Evolutionary conservation across 2,329 filamentous ascomycete genomes (phyloP).

Genomic region (Paraphaeosphaeria minitans): DNA sequence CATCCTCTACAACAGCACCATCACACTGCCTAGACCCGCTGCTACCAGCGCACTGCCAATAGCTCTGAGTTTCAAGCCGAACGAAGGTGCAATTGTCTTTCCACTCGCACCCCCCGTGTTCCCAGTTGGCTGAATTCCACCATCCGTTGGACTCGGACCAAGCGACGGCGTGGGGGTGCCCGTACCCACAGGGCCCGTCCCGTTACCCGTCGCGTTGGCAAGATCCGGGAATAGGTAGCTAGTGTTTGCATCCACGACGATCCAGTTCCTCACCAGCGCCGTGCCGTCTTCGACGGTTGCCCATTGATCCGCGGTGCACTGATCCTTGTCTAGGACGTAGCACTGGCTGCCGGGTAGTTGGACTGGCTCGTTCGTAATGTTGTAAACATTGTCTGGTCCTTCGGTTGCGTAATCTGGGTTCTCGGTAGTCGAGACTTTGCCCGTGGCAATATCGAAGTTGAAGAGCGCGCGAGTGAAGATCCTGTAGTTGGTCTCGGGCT

Average conservation of each 20-base stretch:
- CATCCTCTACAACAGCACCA: slow-evolving; percentile 18
- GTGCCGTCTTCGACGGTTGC: slow-evolving; percentile 38
- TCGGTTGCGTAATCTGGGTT: slow-evolving; percentile 47
- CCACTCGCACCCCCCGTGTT: slow-evolving; percentile 17
- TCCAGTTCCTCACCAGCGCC: slow-evolving; percentile 41
- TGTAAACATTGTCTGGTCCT: slow-evolving; percentile 48
- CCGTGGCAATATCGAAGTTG: slow-evolving; percentile 60
- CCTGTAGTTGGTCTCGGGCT: slow-evolving; percentile 57
- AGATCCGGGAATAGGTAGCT: slow-evolving; percentile 37
- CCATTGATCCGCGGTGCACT: slow-evolving; percentile 41
- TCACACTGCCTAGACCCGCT: slow-evolving; percentile 15
- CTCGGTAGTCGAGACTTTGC: slow-evolving; percentile 48
- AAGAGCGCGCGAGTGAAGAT: slow-evolving; percentile 60
- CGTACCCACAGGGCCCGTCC: slow-evolving; percentile 18
- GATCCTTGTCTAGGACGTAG: slow-evolving; percentile 36
- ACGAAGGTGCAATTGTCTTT: slow-evolving; percentile 1
- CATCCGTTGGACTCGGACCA: slow-evolving; percentile 11
- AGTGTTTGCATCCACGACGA: slow-evolving; percentile 42
- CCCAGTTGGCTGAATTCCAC: slow-evolving; percentile 1
- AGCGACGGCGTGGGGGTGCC: slow-evolving; percentile 13
- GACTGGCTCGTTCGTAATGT: slow-evolving; percentile 54
- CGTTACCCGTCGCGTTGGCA: slow-evolving; percentile 18
- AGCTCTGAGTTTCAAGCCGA: slow-evolving; percentile 11
- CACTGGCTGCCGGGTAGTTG: slow-evolving; percentile 45
- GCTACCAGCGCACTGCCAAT: slow-evolving; percentile 16